Percentiles rank a stretch among this genome's conserved stretches.
Evolutionary conservation across 202 grass and related monocot species (phyloP).

Genomic region (Digitaria exilis): DNA sequence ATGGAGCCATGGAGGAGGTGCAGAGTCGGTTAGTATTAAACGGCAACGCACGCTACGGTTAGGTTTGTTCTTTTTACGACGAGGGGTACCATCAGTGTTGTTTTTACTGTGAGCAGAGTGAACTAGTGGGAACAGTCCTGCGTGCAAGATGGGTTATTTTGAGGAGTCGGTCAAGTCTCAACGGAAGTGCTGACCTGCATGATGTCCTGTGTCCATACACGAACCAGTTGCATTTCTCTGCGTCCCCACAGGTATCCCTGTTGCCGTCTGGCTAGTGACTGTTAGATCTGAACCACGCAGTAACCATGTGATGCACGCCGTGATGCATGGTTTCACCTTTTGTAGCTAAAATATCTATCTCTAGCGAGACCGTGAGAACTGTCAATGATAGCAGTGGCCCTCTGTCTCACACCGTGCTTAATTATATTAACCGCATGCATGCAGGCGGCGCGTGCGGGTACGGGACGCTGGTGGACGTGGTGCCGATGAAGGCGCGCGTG

Average conservation of each 20-base stretch:
- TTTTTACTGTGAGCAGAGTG: not conserved
- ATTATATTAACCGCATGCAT: not conserved
- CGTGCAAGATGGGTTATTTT: not conserved
- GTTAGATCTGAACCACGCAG: conserved; percentile 31
- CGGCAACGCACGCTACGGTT: too few species aligned
- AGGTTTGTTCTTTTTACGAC: not conserved
- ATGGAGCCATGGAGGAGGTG: not conserved
- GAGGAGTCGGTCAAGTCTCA: too few species aligned
- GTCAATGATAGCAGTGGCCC: not conserved
- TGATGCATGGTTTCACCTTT: not conserved
- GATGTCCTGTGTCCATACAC: conserved; percentile 7
- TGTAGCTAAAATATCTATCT: not conserved
- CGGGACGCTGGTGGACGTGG: conserved; percentile 94
- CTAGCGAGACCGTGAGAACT: not conserved
- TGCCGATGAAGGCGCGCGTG: conserved; percentile 85
- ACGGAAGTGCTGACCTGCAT: not conserved
- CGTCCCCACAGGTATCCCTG: not conserved
- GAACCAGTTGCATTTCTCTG: conserved; percentile 7
- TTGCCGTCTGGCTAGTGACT: not conserved
- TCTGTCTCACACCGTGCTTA: not conserved
- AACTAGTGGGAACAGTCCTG: not conserved
- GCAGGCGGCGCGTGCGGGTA: conserved; percentile 96
- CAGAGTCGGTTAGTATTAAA: not conserved
- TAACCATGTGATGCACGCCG: conserved; percentile 9
- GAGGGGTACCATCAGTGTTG: too few species aligned